Evolutionary conservation across 495 filamentous ascomycete species (phyloP), one percentile per base, ranked within the genome.

Genomic region (Talaromyces trachyspermus): DNA sequence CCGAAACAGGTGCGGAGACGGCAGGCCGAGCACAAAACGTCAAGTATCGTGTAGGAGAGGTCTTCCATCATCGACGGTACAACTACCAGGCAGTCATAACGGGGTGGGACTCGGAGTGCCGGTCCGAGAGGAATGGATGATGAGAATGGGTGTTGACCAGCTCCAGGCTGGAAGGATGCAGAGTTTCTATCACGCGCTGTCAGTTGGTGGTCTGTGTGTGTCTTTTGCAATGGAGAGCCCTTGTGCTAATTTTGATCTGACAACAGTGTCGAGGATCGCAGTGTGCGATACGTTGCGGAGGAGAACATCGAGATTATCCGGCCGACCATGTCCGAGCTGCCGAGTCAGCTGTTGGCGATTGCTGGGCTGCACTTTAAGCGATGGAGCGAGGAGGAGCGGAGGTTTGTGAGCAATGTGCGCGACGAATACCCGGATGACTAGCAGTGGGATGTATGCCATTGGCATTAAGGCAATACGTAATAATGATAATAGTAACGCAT

Each of bases 351-450:
- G 43, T 73, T 83, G 51, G 68, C 67, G 41, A 69, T 91, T 51
- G 89, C 89, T 2, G 92, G 92, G 9, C 84, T 81, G 55, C 84
- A 86, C 64, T 96, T 97, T 57, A 95, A 89, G 66, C 73, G 90
- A 15, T 96, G 88, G 79, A 87, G 95, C 61, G 53, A 59, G 25
- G 64, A 62, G n/a, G 68, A 57, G 0, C 71, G 76, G 43, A 69
- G 65, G 2, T 98, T 98, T 70, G 74, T 95, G 5, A 92, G 88
- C 53, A 97, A 96, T 62, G 74, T 95, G 18, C 70, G 61, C 55
- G 88, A 92, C 53, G 80, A 88, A 52, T 96, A 89, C 62, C 90
- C 90, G 1, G 84, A 94, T 58, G 87, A 90, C 65, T 95, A n/a
- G n/a, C n/a, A n/a, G n/a, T n/a, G n/a, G n/a, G n/a, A n/a, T n/a